Evolutionary conservation across 1,284 basidiomycete genomes (phyloP).

Genomic region (Anthracocystis walkeri): DNA sequence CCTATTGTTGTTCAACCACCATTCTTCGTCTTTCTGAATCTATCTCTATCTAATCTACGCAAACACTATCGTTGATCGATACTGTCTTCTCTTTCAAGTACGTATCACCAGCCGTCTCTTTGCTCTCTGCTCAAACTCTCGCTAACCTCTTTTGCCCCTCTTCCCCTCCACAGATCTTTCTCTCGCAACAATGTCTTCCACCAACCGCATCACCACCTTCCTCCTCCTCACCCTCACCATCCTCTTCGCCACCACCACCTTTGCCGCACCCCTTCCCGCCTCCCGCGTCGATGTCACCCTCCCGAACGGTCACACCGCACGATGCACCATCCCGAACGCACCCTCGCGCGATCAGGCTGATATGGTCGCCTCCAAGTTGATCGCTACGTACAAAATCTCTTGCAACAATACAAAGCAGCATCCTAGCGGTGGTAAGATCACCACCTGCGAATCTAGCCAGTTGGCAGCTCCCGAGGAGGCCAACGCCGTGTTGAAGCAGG

Average conservation of each 20-base stretch:
- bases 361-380: slow-evolving; percentile 18
- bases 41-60: too few species aligned
- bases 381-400: slow-evolving; percentile 20
- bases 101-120: too few species aligned
- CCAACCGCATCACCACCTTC: not conserved
- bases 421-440: slow-evolving; percentile 3
- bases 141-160: not conserved
- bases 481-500: slow-evolving; percentile 1
- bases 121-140: not conserved
- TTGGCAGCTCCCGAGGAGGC: slow-evolving; percentile 3
- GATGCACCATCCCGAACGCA: slow-evolving; percentile 10
- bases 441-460: slow-evolving; percentile 19
- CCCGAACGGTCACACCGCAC: not conserved
- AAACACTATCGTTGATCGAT: too few species aligned
- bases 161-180: not conserved
- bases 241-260: not conserved
- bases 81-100: too few species aligned
- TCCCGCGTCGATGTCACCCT: slow-evolving; percentile 19
- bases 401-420: slow-evolving; percentile 1
- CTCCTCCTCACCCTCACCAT: slow-evolving; percentile 1
- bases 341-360: slow-evolving; percentile 12
- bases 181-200: slow-evolving; percentile 1
- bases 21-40: too few species aligned
- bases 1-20: too few species aligned
- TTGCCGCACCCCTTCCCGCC: not conserved